These are phyloP conservation scores for Chalaropsis thielavioides DNA, from an alignment of 2,329 filamentous ascomycete genomes.

Conservation along the genomic window DNA sequence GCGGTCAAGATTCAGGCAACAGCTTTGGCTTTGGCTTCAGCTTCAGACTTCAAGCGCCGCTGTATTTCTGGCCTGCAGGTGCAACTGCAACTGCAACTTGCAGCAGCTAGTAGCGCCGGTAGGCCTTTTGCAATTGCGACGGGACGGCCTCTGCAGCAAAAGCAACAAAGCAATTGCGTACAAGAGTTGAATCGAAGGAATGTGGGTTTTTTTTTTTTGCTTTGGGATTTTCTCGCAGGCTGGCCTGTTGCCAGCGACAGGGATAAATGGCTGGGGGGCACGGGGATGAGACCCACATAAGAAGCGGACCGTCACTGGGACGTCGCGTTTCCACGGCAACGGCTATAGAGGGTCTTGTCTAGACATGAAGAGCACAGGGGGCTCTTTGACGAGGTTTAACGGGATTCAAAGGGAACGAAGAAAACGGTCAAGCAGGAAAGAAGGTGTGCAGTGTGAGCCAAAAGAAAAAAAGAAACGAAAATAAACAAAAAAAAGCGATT, in stretches of 20 bases:
- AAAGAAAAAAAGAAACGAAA: neutral
- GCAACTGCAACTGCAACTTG: no score
- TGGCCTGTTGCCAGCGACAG: neutral
- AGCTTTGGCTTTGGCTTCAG: no score
- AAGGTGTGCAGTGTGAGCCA: neutral
- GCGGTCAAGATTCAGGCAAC: no score
- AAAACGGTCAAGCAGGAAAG: neutral
- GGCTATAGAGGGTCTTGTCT: slow-evolving; percentile 15
- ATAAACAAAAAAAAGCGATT: neutral
- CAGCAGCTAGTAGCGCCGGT: no score
- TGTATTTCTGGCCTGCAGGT: neutral
- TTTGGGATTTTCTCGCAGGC: neutral
- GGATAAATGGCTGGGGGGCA: slow-evolving; percentile 7
- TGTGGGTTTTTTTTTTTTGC: slow-evolving; percentile 15
- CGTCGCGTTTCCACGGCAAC: slow-evolving; percentile 17
- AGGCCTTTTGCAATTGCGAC: no score
- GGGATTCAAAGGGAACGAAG: neutral
- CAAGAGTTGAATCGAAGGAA: no score
- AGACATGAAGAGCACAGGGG: neutral
- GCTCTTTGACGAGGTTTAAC: neutral
- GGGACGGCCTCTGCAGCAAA: no score
- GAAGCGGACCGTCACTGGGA: slow-evolving; percentile 11
- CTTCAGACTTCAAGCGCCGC: neutral
- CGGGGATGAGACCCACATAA: slow-evolving; percentile 9
- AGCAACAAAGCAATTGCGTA: no score